These are phyloP conservation scores for Omphalotus guepiniiformis DNA, from an alignment of 768 basidiomycete genomes.

Conservation along the genomic window DNA sequence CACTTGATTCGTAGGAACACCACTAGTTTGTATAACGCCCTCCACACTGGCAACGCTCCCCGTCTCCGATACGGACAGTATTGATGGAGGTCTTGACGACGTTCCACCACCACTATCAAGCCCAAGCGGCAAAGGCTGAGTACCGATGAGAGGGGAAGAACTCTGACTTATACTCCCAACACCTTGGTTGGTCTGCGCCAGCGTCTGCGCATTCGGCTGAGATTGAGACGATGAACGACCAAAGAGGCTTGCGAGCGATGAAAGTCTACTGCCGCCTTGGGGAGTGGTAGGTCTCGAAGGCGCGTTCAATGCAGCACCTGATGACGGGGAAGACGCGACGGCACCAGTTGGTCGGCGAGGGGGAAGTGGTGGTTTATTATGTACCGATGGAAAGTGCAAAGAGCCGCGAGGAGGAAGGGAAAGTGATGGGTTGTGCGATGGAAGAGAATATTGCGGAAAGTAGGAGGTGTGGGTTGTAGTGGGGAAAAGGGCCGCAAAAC, in stretches of 20 bases:
- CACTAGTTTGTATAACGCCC: background rate
- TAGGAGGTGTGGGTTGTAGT: slow-evolving; percentile 24
- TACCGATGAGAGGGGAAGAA: too few relatives aligned
- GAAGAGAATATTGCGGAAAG: slow-evolving; percentile 47
- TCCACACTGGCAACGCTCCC: background rate
- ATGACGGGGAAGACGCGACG: slow-evolving; percentile 38
- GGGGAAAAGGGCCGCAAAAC: slow-evolving; percentile 50
- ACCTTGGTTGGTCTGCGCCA: too few relatives aligned
- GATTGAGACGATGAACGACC: background rate
- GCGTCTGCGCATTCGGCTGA: too few relatives aligned
- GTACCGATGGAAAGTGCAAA: background rate
- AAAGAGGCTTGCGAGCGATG: slow-evolving; percentile 3
- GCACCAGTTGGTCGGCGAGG: too few relatives aligned
- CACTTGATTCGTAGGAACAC: background rate
- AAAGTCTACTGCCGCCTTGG: background rate
- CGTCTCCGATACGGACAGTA: slow-evolving; percentile 1
- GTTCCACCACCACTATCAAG: too few relatives aligned
- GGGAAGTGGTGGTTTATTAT: slow-evolving; percentile 22
- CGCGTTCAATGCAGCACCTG: background rate
- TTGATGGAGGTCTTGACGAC: slow-evolving; percentile 7
- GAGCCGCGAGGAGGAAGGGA: slow-evolving; percentile 42
- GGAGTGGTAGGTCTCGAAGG: slow-evolving; percentile 20
- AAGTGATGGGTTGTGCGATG: slow-evolving; percentile 39
- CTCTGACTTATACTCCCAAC: too few relatives aligned
- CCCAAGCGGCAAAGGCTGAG: too few relatives aligned